Percentiles rank a stretch among this genome's conserved stretches.
Evolutionary conservation across 768 basidiomycete species (phyloP).

Genomic region (Dentipellis fragilis): DNA sequence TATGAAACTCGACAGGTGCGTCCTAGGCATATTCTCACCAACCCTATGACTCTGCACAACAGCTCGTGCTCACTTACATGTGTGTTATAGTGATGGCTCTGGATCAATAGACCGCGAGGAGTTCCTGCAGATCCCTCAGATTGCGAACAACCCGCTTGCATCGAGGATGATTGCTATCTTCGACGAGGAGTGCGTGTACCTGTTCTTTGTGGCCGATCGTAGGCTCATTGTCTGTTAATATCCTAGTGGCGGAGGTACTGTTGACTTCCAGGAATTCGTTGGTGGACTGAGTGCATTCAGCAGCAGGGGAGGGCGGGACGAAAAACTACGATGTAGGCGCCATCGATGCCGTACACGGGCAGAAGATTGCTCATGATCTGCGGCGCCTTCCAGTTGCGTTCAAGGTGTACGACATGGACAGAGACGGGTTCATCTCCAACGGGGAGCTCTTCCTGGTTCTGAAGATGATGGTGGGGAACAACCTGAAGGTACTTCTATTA

Average conservation of each 20-base stretch:
- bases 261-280: conserved; percentile 99
- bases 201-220: not conserved
- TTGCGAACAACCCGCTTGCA: conserved; percentile 94
- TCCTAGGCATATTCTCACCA: not conserved
- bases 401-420: conserved; percentile 98
- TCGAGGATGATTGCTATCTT: conserved; percentile 99
- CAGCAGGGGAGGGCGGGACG: conserved; percentile 91
- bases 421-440: conserved; percentile 96
- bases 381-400: conserved; percentile 70
- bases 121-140: conserved; percentile 97
- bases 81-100: conserved; percentile 67
- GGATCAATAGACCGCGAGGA: conserved; percentile 98
- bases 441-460: conserved; percentile 96
- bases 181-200: conserved; percentile 82
- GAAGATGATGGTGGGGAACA: conserved; percentile 99
- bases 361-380: not conserved
- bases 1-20: conserved; percentile 95
- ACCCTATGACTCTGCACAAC: too few relatives aligned
- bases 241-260: conserved; percentile 90
- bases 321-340: conserved; percentile 85
- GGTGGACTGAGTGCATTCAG: conserved; percentile 97
- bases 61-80: not conserved
- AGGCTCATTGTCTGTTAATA: not conserved
- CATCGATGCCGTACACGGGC: not conserved
- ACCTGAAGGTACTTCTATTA: conserved; percentile 65